Evolutionary conservation across 345 rosid species (phyloP), one percentile per base, ranked within the genome.

Genomic region (Aegle marmelos): DNA sequence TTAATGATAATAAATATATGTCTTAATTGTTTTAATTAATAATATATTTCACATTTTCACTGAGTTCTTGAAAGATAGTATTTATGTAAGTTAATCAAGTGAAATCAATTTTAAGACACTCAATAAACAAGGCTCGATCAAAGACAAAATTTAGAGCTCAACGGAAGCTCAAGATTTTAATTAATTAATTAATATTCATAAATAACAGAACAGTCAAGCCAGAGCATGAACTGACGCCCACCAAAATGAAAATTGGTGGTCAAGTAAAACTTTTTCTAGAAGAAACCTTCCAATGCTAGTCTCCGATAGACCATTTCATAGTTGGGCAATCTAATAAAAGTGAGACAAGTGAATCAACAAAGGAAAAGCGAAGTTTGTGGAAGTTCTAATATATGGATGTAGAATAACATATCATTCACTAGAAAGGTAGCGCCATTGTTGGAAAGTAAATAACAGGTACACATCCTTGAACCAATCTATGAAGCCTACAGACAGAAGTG

Each of bases 21-120:
- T n/a, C n/a, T n/a, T n/a, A n/a, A n/a, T n/a, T n/a, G n/a, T n/a
- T n/a, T n/a, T n/a, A n/a, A n/a, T n/a, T n/a, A n/a, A n/a, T 86
- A 88, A 37, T 84, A 66, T 36, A 1, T 36, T 9, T 36, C 22
- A 19, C 50, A 21, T n/a, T n/a, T 66, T 36, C 70, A 0, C 19
- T 66, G 24, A n/a, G n/a, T n/a, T n/a, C n/a, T n/a, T n/a, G n/a
- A n/a, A n/a, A n/a, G n/a, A n/a, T n/a, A n/a, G n/a, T n/a, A n/a
- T n/a, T n/a, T n/a, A n/a, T n/a, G n/a, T n/a, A n/a, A n/a, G n/a
- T n/a, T n/a, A n/a, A n/a, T n/a, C n/a, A n/a, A n/a, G n/a, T n/a
- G n/a, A n/a, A n/a, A n/a, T n/a, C n/a, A n/a, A n/a, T n/a, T n/a
- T n/a, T n/a, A n/a, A n/a, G n/a, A n/a, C n/a, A n/a, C n/a, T n/a